Conservation (phyloP, 116 monocot genomes). For the Papilionanthe hybrid region DNA sequence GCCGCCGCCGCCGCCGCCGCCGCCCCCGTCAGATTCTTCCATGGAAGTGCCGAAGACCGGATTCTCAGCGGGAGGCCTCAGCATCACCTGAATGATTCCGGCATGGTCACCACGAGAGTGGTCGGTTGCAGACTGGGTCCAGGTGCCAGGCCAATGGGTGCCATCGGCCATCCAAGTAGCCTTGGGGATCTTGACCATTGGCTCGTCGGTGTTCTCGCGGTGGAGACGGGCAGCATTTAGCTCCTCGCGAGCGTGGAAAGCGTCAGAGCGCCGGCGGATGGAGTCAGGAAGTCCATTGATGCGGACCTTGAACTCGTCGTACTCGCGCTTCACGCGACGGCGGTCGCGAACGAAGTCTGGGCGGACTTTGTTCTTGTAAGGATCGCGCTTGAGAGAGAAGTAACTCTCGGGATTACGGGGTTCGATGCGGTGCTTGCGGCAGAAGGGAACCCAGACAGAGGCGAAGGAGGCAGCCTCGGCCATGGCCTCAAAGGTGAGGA, state of each 20-base stretch:
- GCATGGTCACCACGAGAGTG: slow-evolving; percentile 14
- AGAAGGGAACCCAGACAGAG: slow-evolving; percentile 10
- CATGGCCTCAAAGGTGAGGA: slow-evolving; percentile 19
- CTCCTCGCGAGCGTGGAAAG: slow-evolving; percentile 15
- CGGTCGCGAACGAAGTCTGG: slow-evolving; percentile 15
- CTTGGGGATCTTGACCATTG: slow-evolving; percentile 13
- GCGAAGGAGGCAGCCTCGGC: slow-evolving; percentile 16
- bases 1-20: not conserved
- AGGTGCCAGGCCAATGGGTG: slow-evolving; percentile 18
- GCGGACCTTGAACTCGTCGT: slow-evolving; percentile 21
- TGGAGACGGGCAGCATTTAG: slow-evolving; percentile 6
- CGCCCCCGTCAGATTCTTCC: not conserved
- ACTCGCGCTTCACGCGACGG: slow-evolving; percentile 12
- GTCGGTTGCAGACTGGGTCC: slow-evolving; percentile 5
- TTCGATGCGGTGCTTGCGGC: slow-evolving; percentile 15
- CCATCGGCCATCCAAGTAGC: slow-evolving; percentile 17
- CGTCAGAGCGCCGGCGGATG: slow-evolving; percentile 13
- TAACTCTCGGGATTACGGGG: slow-evolving; percentile 17
- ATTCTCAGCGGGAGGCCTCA: slow-evolving; percentile 7
- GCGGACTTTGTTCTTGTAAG: slow-evolving; percentile 17
- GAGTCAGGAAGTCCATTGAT: slow-evolving; percentile 12
- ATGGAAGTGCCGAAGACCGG: not conserved
- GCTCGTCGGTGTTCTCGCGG: not conserved
- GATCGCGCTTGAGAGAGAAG: slow-evolving; percentile 14
- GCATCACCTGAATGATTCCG: slow-evolving; percentile 16